A percentile compares a stretch with the other conserved stretches of the same genome.
Evolutionary conservation across 148 eudicot genomes (phyloP).

Genomic region (Rhododendron simsii): DNA sequence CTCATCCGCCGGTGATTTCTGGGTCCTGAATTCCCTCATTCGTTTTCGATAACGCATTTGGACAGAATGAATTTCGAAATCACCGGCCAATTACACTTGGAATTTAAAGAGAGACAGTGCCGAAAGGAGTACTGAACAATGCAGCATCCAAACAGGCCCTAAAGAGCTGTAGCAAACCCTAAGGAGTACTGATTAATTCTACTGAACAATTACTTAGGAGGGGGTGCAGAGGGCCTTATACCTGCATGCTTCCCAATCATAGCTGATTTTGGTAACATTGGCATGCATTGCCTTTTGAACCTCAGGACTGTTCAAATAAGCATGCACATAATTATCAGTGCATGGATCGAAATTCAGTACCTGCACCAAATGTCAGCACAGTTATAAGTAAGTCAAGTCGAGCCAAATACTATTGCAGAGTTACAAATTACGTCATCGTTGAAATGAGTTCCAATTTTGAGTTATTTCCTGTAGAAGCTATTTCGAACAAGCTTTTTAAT

Average conservation of each 20-base stretch:
- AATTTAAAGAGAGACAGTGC: no score
- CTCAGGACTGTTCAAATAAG: slow-evolving; percentile 53
- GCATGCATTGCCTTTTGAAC: slow-evolving; percentile 80
- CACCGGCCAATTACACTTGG: no score
- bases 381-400: not conserved
- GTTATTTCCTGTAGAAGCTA: not conserved
- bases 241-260: slow-evolving; percentile 73
- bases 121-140: not conserved
- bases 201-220: no score
- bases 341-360: slow-evolving; percentile 48
- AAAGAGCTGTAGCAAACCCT: not conserved
- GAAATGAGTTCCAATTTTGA: not conserved
- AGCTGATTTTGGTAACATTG: slow-evolving; percentile 48
- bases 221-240: slow-evolving; percentile 11
- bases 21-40: no score
- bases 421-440: not conserved
- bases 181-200: no score
- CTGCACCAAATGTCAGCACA: slow-evolving; percentile 30
- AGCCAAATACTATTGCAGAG: not conserved
- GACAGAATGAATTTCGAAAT: no score
- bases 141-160: not conserved
- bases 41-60: no score
- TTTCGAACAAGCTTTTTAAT: not conserved
- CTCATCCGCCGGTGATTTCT: no score
- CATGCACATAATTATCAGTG: slow-evolving; percentile 44